phyloP scores from a whole-genome alignment of 257 asterid species.

The Hygrophila difformis region DNA sequence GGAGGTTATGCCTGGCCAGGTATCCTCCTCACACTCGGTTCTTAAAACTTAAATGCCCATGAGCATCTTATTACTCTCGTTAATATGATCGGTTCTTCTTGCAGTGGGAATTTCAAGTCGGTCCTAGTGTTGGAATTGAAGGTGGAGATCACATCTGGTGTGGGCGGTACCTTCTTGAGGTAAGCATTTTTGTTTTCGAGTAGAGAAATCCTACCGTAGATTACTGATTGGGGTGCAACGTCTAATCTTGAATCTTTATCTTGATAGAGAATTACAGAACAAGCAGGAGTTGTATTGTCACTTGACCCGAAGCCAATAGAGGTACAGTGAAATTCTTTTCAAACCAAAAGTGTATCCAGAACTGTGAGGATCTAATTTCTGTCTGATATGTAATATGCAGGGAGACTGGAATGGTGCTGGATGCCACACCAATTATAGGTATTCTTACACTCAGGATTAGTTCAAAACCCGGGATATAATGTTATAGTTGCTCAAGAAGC shows the following conservation, averaged over 20 bases:
- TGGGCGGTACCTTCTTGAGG: conserved; percentile 96
- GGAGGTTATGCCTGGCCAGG: conserved; percentile 99
- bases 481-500: too few species aligned
- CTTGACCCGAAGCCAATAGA: conserved; percentile 94
- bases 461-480: too few species aligned
- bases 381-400: conserved; percentile 22
- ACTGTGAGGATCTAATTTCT: conserved; percentile 11
- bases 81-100: conserved; percentile 14
- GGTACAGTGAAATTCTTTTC: conserved; percentile 25
- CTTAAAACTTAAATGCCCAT: not conserved
- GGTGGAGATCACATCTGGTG: conserved; percentile 98
- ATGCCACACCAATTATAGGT: conserved; percentile 92
- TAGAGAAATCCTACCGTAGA: too few species aligned
- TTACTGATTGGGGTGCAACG: too few species aligned
- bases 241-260: conserved; percentile 6
- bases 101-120: conserved; percentile 99
- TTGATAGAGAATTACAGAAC: conserved; percentile 91
- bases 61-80: not conserved
- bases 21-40: conserved; percentile 24
- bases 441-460: too few species aligned
- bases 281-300: conserved; percentile 91
- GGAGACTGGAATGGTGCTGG: conserved; percentile 99
- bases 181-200: conserved; percentile 16
- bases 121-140: conserved; percentile 94
- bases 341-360: not conserved